Evolutionary conservation across 306 rosid genomes (phyloP).

Genomic region (Sicyos edulis): DNA sequence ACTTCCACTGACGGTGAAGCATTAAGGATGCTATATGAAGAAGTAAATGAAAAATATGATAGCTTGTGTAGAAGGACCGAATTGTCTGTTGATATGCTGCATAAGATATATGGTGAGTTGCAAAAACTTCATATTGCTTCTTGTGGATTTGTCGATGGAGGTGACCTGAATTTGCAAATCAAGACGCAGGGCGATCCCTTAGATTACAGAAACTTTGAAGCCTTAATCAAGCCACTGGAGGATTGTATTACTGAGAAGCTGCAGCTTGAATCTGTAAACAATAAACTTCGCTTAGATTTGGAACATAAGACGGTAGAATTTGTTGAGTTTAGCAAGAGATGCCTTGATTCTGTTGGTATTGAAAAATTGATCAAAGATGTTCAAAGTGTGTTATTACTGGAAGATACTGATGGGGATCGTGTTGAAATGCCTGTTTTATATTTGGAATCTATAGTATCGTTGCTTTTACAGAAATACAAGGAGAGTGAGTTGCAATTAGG

Average conservation of each 20-base stretch:
- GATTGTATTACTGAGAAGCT: conserved; percentile 38
- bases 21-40: conserved; percentile 41
- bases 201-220: conserved; percentile 48
- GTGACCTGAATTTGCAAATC: conserved; percentile 32
- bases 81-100: conserved; percentile 43
- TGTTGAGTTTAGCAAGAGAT: conserved; percentile 50
- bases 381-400: conserved; percentile 44
- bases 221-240: conserved; percentile 46
- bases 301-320: conserved; percentile 44
- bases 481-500: conserved; percentile 51
- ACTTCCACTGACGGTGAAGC: conserved; percentile 42
- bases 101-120: conserved; percentile 43
- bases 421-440: conserved; percentile 41
- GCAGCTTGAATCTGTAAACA: conserved; percentile 52
- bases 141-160: conserved; percentile 43
- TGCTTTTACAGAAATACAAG: conserved; percentile 61
- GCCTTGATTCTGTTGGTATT: conserved; percentile 49
- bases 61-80: conserved; percentile 60
- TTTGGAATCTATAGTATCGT: conserved; percentile 49
- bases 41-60: conserved; percentile 44
- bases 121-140: conserved; percentile 38
- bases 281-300: conserved; percentile 57
- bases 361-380: conserved; percentile 52
- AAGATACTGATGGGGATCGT: conserved; percentile 30
- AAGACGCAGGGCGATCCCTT: conserved; percentile 50